Evolutionary conservation across 2,329 filamentous ascomycete species (phyloP).

Genomic region (Endoconidiophora laricicola): DNA sequence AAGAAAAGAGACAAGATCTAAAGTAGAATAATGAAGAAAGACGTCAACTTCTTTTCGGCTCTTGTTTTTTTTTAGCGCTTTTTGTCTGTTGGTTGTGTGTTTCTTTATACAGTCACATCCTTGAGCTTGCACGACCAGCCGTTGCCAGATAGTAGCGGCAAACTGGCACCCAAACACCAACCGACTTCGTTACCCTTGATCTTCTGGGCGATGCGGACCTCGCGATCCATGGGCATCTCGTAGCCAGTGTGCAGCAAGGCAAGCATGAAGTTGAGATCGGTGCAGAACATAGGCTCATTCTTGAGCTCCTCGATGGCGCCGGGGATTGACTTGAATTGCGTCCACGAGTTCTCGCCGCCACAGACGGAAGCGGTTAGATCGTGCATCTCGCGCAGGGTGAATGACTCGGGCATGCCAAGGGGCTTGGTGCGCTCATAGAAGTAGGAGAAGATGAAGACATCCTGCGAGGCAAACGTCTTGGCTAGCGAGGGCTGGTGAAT

Average conservation of each 20-base stretch:
- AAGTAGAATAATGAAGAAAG: neutral
- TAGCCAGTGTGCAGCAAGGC: slow-evolving; percentile 87
- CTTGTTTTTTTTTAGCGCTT: neutral
- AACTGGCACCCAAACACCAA: slow-evolving; percentile 91
- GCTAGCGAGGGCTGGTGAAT: slow-evolving; percentile 82
- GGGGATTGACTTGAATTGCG: slow-evolving; percentile 55
- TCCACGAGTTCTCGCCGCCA: slow-evolving; percentile 60
- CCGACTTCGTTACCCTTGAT: slow-evolving; percentile 93
- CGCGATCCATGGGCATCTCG: slow-evolving; percentile 90
- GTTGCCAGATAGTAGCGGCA: slow-evolving; percentile 67
- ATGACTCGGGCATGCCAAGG: slow-evolving; percentile 95
- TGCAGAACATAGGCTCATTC: slow-evolving; percentile 74
- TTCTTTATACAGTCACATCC: slow-evolving; percentile 35
- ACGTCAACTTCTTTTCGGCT: neutral
- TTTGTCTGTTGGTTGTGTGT: neutral
- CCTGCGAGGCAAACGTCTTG: slow-evolving; percentile 83
- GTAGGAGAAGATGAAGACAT: slow-evolving; percentile 93
- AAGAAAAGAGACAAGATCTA: neutral
- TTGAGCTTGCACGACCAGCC: slow-evolving; percentile 83
- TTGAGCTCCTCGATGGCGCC: slow-evolving; percentile 65
- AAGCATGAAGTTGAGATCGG: slow-evolving; percentile 95
- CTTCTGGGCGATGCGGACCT: slow-evolving; percentile 98
- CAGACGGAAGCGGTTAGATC: slow-evolving; percentile 77
- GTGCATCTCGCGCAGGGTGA: slow-evolving; percentile 79
- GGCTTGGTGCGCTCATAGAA: slow-evolving; percentile 92